phyloP scores from a whole-genome alignment of 1,139 yeast genomes.

The Scheffersomyces segobiensis region DNA sequence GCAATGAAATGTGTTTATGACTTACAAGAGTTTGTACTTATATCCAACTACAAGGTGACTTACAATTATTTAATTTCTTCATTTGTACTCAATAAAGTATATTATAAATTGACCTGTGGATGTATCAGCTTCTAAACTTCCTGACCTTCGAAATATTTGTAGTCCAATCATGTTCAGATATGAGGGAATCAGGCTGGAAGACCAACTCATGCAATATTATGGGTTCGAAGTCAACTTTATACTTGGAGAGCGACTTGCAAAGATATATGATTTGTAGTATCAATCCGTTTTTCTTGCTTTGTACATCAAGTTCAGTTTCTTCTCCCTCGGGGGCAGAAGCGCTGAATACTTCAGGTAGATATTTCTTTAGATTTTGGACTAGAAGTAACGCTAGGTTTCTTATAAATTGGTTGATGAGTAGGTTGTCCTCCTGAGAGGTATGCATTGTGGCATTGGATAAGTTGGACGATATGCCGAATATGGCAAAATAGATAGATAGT shows the following conservation, averaged over 20 bases:
- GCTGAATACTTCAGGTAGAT: constrained; percentile 24
- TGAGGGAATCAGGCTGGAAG: constrained; percentile 13
- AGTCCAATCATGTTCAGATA: constrained; percentile 38
- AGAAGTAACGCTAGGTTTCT: constrained; percentile 31
- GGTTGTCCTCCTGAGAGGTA: constrained; percentile 20
- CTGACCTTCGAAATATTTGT: constrained; percentile 38
- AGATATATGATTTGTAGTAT: constrained; percentile 75
- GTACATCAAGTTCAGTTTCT: constrained; percentile 36
- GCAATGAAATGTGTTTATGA: not conserved
- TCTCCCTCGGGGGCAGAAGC: constrained; percentile 10
- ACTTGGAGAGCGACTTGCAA: constrained; percentile 70
- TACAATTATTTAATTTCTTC: not conserved
- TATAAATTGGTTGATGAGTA: constrained; percentile 35
- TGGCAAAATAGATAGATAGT: constrained; percentile 62
- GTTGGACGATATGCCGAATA: constrained; percentile 43
- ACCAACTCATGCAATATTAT: constrained; percentile 42
- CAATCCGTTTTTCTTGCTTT: constrained; percentile 57
- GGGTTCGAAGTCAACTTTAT: constrained; percentile 65
- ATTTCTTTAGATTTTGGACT: constrained; percentile 24
- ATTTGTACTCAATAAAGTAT: not conserved
- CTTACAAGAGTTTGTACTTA: not conserved
- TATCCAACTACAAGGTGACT: not conserved
- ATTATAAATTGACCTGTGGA: not conserved
- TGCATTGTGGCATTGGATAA: constrained; percentile 7
- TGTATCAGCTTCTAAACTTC: constrained; percentile 25